Evolutionary conservation across 148 eudicot genomes (phyloP), one percentile per base, ranked within the genome.

Genomic region (Beta vulgaris): DNA sequence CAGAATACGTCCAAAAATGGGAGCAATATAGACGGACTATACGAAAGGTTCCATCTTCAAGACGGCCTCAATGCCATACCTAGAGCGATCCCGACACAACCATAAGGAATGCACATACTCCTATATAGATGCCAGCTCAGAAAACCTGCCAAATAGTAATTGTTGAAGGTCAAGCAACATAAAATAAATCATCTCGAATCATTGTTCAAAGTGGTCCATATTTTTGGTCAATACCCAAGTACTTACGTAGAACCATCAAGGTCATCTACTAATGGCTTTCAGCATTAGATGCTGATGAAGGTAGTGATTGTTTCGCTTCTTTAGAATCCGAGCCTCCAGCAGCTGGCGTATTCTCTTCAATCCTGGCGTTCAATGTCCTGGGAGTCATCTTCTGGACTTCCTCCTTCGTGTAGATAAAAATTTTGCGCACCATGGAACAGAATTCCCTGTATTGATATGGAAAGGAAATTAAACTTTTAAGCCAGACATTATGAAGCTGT

Each of bases 371-470:
- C 32, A 91, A 78, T 35, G 88, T 67, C 77, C 86, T 81, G 0
- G 93, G 93, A 66, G 85, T 87, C 99, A 95, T 90, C 71, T 84
- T 84, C 71, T 89, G 91, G n/a, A 92, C 94, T 80, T 95, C 99
- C 53, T 92, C 99, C 78, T 85, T 95, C 0, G 97, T 95, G 73
- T 89, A 93, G 74, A 95, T 92, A 80, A 78, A 86, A 26, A 95
- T 88, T 82, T 95, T 95, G 62, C 92, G 91, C 43, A 88, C 99
- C 97, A 95, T 95, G 68, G 82, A 83, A 81, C 93, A 87, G 72
- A 95, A 95, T 78, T 95, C 99, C 82, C 99, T 95, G 83, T 59
- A 70, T 59, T 18, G 31, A 73, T 39, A 72, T 44, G 18, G 25
- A 71, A 46, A 64, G 21, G 59, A 62, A 71, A 57, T 31, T 18